Evolutionary conservation across 768 basidiomycete species (phyloP), one percentile per base, ranked within the genome.

Genomic region (Phlebiopsis gigantea): DNA sequence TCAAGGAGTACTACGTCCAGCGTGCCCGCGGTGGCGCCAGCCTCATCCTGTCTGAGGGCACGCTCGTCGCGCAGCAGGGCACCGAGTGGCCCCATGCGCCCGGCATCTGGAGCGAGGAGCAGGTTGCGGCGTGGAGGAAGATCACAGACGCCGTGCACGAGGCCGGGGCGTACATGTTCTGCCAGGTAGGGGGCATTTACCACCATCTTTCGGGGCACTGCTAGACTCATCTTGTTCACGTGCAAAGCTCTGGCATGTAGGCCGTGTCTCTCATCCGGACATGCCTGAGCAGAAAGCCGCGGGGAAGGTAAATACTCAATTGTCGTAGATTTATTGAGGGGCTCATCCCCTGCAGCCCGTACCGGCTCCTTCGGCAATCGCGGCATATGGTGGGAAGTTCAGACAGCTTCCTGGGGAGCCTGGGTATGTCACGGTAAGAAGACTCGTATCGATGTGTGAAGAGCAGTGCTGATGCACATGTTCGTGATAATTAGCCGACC

Each of bases 61-160:
- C 83, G 1, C 70, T 77, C 51, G 77, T 88, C 46, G 74, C 79
- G 0, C 66, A 66, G 2, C 63, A 75, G 15, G 82, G 82, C 0
- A 80, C 78, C 1, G 83, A 81, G 2, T 74, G 69, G 46, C 51
- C 57, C 2, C 69, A 80, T 53, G 75, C 78, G 0, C 88, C 87
- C 1, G 88, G 87, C 0, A 81, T 88, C 52, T 88, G 79, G 75
- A 81, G 66, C 17, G 65, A 77, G 2, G 81, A 78, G 21, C 88
- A 92, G 57, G 76, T 76, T 28, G 56, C 63, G 5, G 74, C 60
- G 0, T 84, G 83, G 83, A 80, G 77, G 62, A 62, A 68, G 61
- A 76, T 78, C 21, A 54, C 39, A 5, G 46, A 54, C 21, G 28
- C 45, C 24, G 57, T 58, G 2, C 52, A 53, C 19, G n/a, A 46